Base-by-base conservation (phyloP, 768 basidiomycete genomes). In the Macrolepiota dolichaula region DNA sequence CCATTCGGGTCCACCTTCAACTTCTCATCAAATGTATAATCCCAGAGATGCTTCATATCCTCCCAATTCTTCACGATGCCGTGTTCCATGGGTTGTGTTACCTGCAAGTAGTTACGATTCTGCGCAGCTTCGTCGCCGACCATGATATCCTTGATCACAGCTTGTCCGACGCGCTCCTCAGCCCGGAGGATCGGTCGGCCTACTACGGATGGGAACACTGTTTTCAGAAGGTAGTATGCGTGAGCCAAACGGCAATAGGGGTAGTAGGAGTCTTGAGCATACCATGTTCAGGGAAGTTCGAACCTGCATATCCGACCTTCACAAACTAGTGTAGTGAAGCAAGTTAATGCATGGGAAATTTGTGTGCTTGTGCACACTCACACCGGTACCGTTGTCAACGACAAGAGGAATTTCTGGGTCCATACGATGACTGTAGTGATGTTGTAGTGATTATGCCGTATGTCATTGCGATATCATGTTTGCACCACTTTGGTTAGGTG, bases 61-160 rank as follows among this genome's bases (percentile, higher is more conserved):
- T 95, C 93, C 97, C 97, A 99, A 76, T 98, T 98, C 67, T 91
- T 89, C 51, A 99, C 89, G 76, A 99, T 98, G 44, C 97, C 97
- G 73, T 99, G 97, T 72, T 99, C 97, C 92, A 99, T 94, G 1
- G 97, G 97, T 69, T 98, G 97, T 0, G 95, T 93, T 37, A 99
- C 83, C 76, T 98, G 96, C 42, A 99, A 87, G 77, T 91, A 98
- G 72, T 92, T 96, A 51, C 97, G 89, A 74, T 94, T 89, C 74
- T 88, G 84, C 13, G 92, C 92, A 25, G 97, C 97, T 72, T 97
- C 93, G 80, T 98, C 96, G 64, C 97, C 97, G 73, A 98, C 79
- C 94, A 98, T 97, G 78, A 98, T 91, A 74, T 99, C 96, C 71
- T 92, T 93, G 82, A 98, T 98, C 66, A 88, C 75, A 11, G 90